Percentiles rank a stretch among this genome's conserved stretches.
Conservation (phyloP, 768 basidiomycete species). For the Podaxis rugospora region DNA sequence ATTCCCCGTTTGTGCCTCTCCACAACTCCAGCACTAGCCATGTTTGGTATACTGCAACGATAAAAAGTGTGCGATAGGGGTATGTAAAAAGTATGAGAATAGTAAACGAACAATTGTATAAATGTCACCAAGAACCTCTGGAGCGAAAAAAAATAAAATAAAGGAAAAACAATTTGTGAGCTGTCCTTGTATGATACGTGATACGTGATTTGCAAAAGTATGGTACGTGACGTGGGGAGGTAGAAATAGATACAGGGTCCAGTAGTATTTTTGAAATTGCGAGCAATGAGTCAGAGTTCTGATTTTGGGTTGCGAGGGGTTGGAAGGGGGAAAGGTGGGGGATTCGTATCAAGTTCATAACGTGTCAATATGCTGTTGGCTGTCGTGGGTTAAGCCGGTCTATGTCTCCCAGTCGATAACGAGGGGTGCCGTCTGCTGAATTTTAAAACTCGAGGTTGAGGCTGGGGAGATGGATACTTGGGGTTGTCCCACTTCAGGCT, state of each 20-base stretch:
- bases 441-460: slow-evolving; percentile 13
- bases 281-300: background rate
- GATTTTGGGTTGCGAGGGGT: background rate
- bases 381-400: background rate
- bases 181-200: too few relatives aligned
- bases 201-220: background rate
- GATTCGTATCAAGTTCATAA: background rate
- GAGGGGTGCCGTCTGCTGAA: slow-evolving; percentile 21
- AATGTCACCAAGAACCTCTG: too few relatives aligned
- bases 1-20: too few relatives aligned
- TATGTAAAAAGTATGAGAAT: too few relatives aligned
- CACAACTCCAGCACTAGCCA: too few relatives aligned
- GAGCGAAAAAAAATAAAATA: too few relatives aligned
- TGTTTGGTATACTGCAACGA: too few relatives aligned
- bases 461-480: slow-evolving; percentile 2
- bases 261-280: background rate
- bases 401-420: slow-evolving; percentile 14
- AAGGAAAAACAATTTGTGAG: too few relatives aligned
- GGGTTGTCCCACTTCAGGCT: background rate
- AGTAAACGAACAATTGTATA: too few relatives aligned
- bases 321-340: too few relatives aligned
- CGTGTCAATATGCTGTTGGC: background rate
- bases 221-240: background rate
- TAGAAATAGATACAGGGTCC: background rate
- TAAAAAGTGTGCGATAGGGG: too few relatives aligned